Percentiles rank a stretch among this genome's conserved stretches.
These are phyloP conservation scores for Aureobasidium musti DNA, from an alignment of 2,329 filamentous ascomycete genomes.

Conservation along the genomic window DNA sequence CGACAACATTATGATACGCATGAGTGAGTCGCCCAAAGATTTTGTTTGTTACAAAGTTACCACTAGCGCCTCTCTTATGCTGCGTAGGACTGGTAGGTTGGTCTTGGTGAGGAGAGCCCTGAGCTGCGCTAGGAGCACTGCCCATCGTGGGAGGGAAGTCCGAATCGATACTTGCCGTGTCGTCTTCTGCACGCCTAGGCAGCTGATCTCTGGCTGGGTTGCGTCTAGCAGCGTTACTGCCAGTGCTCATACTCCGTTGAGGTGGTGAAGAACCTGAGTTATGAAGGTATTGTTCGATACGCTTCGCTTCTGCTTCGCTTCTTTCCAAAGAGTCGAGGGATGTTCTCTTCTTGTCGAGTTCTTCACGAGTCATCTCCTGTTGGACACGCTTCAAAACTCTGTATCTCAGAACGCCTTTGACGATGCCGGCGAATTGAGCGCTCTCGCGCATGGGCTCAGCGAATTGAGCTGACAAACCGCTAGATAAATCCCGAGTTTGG, in stretches of 20 bases:
- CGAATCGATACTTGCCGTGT: conserved; percentile 64
- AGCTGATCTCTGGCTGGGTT: conserved; percentile 44
- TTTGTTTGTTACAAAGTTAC: conserved; percentile 83
- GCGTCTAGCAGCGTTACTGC: conserved; percentile 45
- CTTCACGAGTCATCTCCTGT: conserved; percentile 94
- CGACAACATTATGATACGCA: conserved; percentile 92
- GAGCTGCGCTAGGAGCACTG: conserved; percentile 64
- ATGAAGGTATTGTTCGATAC: conserved; percentile 90
- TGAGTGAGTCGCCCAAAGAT: conserved; percentile 95
- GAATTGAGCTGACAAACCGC: conserved; percentile 86
- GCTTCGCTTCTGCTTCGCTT: conserved; percentile 87
- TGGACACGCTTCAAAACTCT: conserved; percentile 92
- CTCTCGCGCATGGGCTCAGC: conserved; percentile 98
- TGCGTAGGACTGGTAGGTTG: conserved; percentile 38
- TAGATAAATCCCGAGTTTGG: conserved; percentile 86
- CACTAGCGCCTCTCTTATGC: conserved; percentile 79
- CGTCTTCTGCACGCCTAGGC: conserved; percentile 38
- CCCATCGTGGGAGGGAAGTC: conserved; percentile 91
- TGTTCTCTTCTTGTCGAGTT: conserved; percentile 80
- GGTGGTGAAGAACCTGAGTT: conserved; percentile 65
- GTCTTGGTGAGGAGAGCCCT: conserved; percentile 62
- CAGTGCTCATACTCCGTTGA: conserved; percentile 60
- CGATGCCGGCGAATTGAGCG: conserved; percentile 94
- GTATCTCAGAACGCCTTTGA: conserved; percentile 84
- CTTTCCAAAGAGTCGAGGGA: conserved; percentile 86